These are phyloP conservation scores for Mitragyna speciosa DNA, from an alignment of 257 asterid genomes.

Conservation along the genomic window DNA sequence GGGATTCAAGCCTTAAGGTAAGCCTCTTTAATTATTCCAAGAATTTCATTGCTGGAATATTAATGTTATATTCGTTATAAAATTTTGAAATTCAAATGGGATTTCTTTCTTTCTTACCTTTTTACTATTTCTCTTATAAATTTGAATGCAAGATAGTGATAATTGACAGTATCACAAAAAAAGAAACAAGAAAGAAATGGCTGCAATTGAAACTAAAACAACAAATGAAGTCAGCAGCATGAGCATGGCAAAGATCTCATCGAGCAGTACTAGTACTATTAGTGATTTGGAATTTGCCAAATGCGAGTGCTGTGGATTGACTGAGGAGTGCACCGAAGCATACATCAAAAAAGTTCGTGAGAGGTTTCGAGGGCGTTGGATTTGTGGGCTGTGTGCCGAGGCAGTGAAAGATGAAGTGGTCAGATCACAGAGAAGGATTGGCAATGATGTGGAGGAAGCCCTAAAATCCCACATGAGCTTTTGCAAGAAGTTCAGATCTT, in stretches of 20 bases:
- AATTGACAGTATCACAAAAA: not conserved
- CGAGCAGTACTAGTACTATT: constrained; percentile 3
- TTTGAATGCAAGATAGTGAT: not conserved
- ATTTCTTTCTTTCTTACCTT: not conserved
- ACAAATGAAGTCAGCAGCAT: constrained; percentile 5
- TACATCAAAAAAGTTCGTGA: constrained; percentile 55
- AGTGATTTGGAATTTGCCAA: constrained; percentile 45
- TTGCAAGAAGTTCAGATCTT: constrained; percentile 54
- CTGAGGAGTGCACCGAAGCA: constrained; percentile 78
- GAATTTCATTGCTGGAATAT: not conserved
- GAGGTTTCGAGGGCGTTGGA: constrained; percentile 71
- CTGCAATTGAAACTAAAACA: constrained; percentile 29
- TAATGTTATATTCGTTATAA: not conserved
- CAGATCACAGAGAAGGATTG: constrained; percentile 47
- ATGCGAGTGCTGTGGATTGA: constrained; percentile 83
- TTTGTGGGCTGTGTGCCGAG: constrained; percentile 86
- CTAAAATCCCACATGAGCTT: constrained; percentile 68
- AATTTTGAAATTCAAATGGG: constrained; percentile 14
- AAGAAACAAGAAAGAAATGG: not conserved
- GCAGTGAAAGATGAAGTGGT: constrained; percentile 76
- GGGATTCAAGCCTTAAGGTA: constrained; percentile 23
- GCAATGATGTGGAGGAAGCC: constrained; percentile 78
- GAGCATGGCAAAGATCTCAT: not conserved
- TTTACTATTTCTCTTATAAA: not conserved
- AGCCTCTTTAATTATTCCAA: not conserved